Percentiles rank a stretch among this genome's conserved stretches.
Evolutionary conservation across 1,284 basidiomycete species (phyloP).

Genomic region (Pseudozyma tsukubaensis): DNA sequence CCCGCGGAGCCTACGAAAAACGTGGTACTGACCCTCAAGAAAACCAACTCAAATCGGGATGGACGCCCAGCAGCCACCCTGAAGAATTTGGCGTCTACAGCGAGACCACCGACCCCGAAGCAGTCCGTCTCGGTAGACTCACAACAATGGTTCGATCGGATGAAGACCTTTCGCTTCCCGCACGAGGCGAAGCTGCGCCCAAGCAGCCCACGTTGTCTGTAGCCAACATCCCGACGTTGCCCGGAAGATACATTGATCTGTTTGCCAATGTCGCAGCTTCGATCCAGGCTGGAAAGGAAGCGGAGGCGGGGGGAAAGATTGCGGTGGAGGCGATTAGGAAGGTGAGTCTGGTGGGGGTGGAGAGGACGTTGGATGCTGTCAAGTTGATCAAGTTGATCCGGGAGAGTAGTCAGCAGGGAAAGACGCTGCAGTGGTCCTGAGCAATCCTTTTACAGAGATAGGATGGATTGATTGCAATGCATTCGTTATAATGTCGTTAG

Average conservation of each 20-base stretch:
- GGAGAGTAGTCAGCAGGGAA: constrained; percentile 52
- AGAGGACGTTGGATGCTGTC: constrained; percentile 51
- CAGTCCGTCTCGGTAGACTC: constrained; percentile 53
- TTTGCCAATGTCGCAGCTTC: constrained; percentile 60
- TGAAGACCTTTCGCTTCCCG: constrained; percentile 35
- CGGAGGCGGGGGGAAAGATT: constrained; percentile 25
- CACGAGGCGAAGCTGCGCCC: constrained; percentile 21
- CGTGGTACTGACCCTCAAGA: constrained; percentile 66
- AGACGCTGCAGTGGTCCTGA: constrained; percentile 39
- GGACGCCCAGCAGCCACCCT: constrained; percentile 53
- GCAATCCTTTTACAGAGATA: neutral
- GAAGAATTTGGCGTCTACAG: constrained; percentile 64
- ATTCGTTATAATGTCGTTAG: neutral
- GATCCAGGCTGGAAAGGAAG: constrained; percentile 50
- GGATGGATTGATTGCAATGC: neutral
- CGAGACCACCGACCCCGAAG: constrained; percentile 44
- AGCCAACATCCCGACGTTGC: constrained; percentile 60
- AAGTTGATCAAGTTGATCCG: constrained; percentile 58
- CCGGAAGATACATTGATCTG: constrained; percentile 62
- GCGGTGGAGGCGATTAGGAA: constrained; percentile 28
- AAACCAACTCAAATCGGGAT: constrained; percentile 64
- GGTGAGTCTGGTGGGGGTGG: constrained; percentile 43
- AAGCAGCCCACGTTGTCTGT: constrained; percentile 57
- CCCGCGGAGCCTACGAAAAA: constrained; percentile 62
- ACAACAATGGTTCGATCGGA: constrained; percentile 47